Conservation (phyloP, 2,329 filamentous ascomycete genomes). For the Hypoxylon sp. region DNA sequence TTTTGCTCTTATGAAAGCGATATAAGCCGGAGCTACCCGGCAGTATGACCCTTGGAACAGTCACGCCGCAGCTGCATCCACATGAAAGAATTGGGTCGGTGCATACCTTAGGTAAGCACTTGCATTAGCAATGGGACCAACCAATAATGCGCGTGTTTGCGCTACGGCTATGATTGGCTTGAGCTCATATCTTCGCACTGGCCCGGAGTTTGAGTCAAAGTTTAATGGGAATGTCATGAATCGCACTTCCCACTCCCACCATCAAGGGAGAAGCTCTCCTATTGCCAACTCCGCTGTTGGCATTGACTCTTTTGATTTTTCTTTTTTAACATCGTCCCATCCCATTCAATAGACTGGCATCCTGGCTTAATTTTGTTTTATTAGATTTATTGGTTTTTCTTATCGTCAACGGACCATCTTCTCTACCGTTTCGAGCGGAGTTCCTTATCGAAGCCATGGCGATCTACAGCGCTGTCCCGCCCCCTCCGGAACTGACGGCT, state of each 20-base stretch:
- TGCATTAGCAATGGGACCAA: slow-evolving; percentile 22
- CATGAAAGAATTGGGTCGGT: slow-evolving; percentile 11
- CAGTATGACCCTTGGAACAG: slow-evolving; percentile 13
- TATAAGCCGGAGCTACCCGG: slow-evolving; percentile 20
- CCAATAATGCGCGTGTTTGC: slow-evolving; percentile 39
- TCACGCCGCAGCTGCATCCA: slow-evolving; percentile 23
- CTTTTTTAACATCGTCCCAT: not conserved
- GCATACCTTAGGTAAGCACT: not conserved
- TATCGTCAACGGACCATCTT: not conserved
- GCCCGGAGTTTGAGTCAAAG: slow-evolving; percentile 23
- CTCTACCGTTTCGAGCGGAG: not conserved
- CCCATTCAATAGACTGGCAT: slow-evolving; percentile 1
- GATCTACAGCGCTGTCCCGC: slow-evolving; percentile 67
- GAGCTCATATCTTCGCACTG: slow-evolving; percentile 11
- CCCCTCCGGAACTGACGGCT: slow-evolving; percentile 57
- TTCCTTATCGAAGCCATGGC: slow-evolving; percentile 52
- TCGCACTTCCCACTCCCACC: slow-evolving; percentile 11
- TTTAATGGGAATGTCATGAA: slow-evolving; percentile 32
- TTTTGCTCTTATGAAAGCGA: not conserved
- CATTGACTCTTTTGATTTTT: slow-evolving; percentile 4
- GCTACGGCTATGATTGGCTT: slow-evolving; percentile 50
- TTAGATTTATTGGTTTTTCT: not conserved
- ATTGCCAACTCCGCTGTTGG: not conserved
- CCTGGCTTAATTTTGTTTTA: not conserved
- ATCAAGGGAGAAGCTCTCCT: not conserved